Conservation (phyloP, 2,329 filamentous ascomycete genomes). For the Hymenoscyphus fructigenus region DNA sequence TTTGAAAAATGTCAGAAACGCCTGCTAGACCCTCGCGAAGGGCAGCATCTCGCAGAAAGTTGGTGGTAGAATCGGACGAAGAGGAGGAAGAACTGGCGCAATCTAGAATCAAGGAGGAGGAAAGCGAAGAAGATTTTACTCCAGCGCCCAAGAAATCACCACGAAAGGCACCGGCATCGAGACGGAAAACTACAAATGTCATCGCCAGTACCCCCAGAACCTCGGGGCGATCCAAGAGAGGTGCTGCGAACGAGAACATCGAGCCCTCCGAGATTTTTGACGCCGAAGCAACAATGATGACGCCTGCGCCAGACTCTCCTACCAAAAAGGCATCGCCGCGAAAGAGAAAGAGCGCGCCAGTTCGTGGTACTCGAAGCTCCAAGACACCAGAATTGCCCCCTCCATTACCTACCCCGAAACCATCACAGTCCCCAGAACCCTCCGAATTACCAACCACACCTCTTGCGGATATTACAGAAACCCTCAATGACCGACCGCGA, state of each 20-base stretch:
- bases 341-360: constrained; percentile 64
- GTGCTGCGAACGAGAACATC: constrained; percentile 45
- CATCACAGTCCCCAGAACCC: constrained; percentile 57
- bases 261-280: constrained; percentile 63
- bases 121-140: constrained; percentile 75
- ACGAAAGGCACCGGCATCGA: constrained; percentile 53
- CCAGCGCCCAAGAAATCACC: constrained; percentile 58
- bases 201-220: constrained; percentile 29
- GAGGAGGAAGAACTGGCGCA: constrained; percentile 71
- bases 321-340: constrained; percentile 57
- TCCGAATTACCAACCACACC: constrained; percentile 54
- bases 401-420: constrained; percentile 44
- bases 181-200: constrained; percentile 45
- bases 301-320: constrained; percentile 46
- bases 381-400: constrained; percentile 36
- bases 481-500: constrained; percentile 60
- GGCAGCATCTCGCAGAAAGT: constrained; percentile 64
- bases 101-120: constrained; percentile 59
- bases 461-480: constrained; percentile 71
- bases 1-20: constrained; percentile 33
- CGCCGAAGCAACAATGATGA: constrained; percentile 47
- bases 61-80: constrained; percentile 71
- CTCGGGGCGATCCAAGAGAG: constrained; percentile 43
- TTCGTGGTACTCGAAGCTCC: constrained; percentile 31
- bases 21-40: constrained; percentile 58